These are phyloP conservation scores for Beauveria varroae DNA, from an alignment of 2,329 filamentous ascomycete genomes.

Conservation along the genomic window DNA sequence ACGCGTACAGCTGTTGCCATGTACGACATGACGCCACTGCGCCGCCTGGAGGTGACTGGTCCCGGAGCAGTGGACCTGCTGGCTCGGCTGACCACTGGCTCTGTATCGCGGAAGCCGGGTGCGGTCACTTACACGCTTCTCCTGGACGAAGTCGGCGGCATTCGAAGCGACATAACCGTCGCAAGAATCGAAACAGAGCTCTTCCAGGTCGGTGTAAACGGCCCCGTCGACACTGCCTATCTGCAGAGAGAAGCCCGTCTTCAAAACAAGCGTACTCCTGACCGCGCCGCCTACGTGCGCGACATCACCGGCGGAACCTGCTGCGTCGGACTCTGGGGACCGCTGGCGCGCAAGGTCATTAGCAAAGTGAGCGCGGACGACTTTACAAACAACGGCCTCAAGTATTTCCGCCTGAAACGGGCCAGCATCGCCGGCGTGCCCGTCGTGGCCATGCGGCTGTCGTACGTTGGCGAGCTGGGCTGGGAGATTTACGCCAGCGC, in stretches of 20 bases:
- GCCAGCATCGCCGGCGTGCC: conserved; percentile 47
- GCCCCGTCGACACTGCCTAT: conserved; percentile 46
- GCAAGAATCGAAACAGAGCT: conserved; percentile 40
- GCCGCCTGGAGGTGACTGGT: conserved; percentile 50
- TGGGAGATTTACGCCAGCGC: conserved; percentile 57
- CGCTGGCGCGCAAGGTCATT: conserved; percentile 45
- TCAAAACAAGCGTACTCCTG: conserved; percentile 34
- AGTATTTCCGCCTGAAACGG: conserved; percentile 42
- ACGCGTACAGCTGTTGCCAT: conserved; percentile 54
- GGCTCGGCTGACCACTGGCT: conserved; percentile 43
- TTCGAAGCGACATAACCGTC: conserved; percentile 51
- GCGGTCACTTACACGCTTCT: conserved; percentile 49
- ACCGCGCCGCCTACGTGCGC: conserved; percentile 41
- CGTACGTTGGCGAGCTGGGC: conserved; percentile 53
- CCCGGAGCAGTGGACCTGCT: conserved; percentile 49
- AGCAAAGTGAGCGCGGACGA: conserved; percentile 35
- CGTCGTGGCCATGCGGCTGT: conserved; percentile 47
- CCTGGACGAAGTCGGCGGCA: conserved; percentile 43
- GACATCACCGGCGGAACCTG: conserved; percentile 55
- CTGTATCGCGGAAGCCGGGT: conserved; percentile 39
- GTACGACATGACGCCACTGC: conserved; percentile 55
- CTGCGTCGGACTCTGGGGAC: conserved; percentile 56
- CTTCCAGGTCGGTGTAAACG: conserved; percentile 51
- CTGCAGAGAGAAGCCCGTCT: conserved; percentile 43
- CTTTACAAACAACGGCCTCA: conserved; percentile 37